Evolutionary conservation across 2,329 filamentous ascomycete genomes (phyloP).

Genomic region (Colletotrichum plurivorum): DNA sequence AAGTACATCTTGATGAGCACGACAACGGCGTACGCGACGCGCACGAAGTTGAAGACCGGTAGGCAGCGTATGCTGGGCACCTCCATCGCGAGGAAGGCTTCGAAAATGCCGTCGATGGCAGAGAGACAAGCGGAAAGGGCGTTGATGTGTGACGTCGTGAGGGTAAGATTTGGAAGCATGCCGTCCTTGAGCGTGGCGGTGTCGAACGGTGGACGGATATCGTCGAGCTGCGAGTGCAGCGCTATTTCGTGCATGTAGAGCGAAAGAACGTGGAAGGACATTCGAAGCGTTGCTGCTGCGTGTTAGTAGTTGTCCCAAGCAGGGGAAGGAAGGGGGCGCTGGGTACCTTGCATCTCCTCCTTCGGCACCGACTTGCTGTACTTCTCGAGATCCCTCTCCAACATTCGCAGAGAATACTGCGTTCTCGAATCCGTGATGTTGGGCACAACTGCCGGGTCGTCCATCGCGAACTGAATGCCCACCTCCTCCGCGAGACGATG

Average conservation of each 20-base stretch:
- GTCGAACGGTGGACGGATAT: constrained; percentile 64
- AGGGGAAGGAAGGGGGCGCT: constrained; percentile 1
- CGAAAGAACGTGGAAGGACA: constrained; percentile 76
- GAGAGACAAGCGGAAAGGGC: constrained; percentile 77
- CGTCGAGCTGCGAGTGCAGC: constrained; percentile 74
- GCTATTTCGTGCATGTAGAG: constrained; percentile 84
- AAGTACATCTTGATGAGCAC: constrained; percentile 83
- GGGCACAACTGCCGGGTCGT: constrained; percentile 70
- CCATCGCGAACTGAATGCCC: constrained; percentile 75
- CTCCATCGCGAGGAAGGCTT: constrained; percentile 75
- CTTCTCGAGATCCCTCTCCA: constrained; percentile 75
- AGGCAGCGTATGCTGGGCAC: constrained; percentile 71
- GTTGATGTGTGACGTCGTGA: constrained; percentile 74
- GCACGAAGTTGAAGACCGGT: constrained; percentile 79
- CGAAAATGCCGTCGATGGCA: constrained; percentile 77
- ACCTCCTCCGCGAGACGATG: constrained; percentile 78
- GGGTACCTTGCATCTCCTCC: constrained; percentile 67
- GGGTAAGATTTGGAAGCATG: constrained; percentile 55
- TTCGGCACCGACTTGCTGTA: constrained; percentile 69
- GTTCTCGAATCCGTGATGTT: constrained; percentile 74
- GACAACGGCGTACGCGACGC: constrained; percentile 79
- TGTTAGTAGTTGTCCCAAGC: constrained; percentile 35
- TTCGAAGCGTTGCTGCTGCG: constrained; percentile 69
- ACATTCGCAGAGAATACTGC: constrained; percentile 74
- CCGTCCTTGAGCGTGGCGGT: constrained; percentile 60